Evolutionary conservation across 2,329 filamentous ascomycete genomes (phyloP), one percentile per base, ranked within the genome.

Genomic region (Rhytidhysteron rufulum): DNA sequence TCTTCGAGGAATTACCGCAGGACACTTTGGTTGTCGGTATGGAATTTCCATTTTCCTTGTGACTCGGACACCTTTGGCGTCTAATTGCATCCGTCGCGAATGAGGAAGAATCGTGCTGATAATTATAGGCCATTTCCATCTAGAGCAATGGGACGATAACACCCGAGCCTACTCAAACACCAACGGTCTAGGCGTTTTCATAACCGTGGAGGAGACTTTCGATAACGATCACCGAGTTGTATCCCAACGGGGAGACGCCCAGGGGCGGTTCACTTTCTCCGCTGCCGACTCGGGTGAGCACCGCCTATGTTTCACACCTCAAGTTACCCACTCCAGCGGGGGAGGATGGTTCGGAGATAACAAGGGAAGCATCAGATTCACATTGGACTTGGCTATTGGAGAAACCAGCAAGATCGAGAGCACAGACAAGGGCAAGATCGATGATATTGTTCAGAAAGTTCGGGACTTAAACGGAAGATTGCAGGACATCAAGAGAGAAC

Each of bases 221-320:
- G 90, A 97, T 78, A 91, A 94, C 69, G 85, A 97, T 74, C 93
- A 98, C 79, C 89, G 90, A 49, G 86, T 98, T 47, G 87, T 97
- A 48, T 87, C 84, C 50, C 88, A 95, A 69, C 84, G 85, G 45
- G 90, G 91, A 57, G 69, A 77, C 31, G 70, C 80, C 45, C 73
- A 78, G 31, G 90, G 93, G 54, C 86, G 86, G 61, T 97, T 97
- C 76, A 96, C 91, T 59, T 97, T 98, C 78, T 89, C 84, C 51
- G 88, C 93, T 38, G 87, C 88, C 62, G 93, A 96, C 66, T 79
- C 86, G n/a, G 93, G 93, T 65, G 87, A 95, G 68, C 93, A 98
- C 79, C 83, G 83, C 65, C 82, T 98, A 68, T 98, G 93, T 78
- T 95, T 97, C 72, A 88, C 84, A 3, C 88, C 91, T 13, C 83